Evolutionary conservation across 768 basidiomycete genomes (phyloP).

Genomic region (Crucibulum laeve): DNA sequence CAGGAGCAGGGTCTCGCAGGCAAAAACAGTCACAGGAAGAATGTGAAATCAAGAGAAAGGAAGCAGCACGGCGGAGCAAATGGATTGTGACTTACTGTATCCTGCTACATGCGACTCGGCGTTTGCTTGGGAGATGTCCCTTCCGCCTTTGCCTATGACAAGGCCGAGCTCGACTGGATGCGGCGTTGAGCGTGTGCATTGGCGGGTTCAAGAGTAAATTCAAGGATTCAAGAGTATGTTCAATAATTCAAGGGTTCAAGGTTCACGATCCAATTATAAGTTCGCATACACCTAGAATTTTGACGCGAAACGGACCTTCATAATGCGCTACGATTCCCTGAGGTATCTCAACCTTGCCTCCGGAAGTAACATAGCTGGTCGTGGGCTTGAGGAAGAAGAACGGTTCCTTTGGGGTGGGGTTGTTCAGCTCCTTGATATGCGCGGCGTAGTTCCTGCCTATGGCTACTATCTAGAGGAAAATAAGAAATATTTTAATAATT

Average conservation of each 20-base stretch:
- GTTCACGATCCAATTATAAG: conserved; percentile 5
- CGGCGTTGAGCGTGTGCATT: too few species aligned
- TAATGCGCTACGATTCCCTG: conserved; percentile 80
- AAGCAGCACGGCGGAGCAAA: too few species aligned
- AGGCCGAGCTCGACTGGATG: conserved; percentile 88
- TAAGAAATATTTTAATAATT: neutral
- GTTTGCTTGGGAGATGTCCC: conserved; percentile 71
- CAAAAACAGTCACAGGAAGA: too few species aligned
- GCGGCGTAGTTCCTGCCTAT: conserved; percentile 94
- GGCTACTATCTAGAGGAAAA: conserved; percentile 69
- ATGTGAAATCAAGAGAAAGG: too few species aligned
- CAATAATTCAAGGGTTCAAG: too few species aligned
- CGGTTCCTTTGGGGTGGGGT: conserved; percentile 86
- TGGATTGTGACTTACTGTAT: conserved; percentile 80
- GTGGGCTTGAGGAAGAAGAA: conserved; percentile 99
- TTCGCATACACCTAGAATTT: neutral
- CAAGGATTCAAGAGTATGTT: too few species aligned
- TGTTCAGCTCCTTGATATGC: conserved; percentile 89
- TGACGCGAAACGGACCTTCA: conserved; percentile 59
- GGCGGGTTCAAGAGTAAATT: too few species aligned
- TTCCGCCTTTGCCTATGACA: conserved; percentile 85
- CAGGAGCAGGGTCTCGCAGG: too few species aligned
- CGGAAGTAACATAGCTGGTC: conserved; percentile 74
- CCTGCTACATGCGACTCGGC: conserved; percentile 85
- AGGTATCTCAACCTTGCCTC: conserved; percentile 84